These are phyloP conservation scores for Nissolia schottii DNA, from an alignment of 306 rosid species.

Conservation along the genomic window DNA sequence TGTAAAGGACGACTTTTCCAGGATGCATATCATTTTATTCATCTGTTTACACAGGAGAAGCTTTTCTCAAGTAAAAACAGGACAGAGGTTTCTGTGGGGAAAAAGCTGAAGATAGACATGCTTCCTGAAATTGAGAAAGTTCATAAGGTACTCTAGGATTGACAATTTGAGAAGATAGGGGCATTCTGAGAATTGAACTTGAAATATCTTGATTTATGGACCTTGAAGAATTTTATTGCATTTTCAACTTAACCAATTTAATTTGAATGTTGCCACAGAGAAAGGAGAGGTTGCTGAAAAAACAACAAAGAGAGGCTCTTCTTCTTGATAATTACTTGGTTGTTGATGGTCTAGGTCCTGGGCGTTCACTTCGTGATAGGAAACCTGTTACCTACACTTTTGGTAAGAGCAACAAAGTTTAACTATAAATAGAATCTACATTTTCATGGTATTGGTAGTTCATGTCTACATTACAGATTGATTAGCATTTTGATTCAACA, in stretches of 20 bases:
- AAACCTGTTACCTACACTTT: conserved; percentile 97
- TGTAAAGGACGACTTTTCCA: not conserved
- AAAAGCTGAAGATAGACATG: conserved; percentile 91
- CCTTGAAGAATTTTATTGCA: not conserved
- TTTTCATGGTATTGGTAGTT: conserved; percentile 16
- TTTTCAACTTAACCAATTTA: conserved; percentile 7
- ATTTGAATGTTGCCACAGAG: conserved; percentile 46
- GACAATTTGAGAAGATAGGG: conserved; percentile 14
- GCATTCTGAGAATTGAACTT: not conserved
- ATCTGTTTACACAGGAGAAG: conserved; percentile 62
- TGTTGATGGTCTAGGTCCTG: conserved; percentile 82
- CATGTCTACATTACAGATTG: not conserved
- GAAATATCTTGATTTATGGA: conserved; percentile 10
- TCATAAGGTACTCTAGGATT: conserved; percentile 67
- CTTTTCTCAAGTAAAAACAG: conserved; percentile 90
- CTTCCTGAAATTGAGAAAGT: conserved; percentile 97
- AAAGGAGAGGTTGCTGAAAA: conserved; percentile 90
- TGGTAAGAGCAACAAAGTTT: conserved; percentile 53
- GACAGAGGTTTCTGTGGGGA: conserved; percentile 82
- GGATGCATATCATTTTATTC: conserved; percentile 31
- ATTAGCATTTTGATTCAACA: conserved; percentile 2
- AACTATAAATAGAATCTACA: not conserved
- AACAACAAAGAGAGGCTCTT: conserved; percentile 95
- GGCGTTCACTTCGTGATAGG: conserved; percentile 98
- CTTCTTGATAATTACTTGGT: conserved; percentile 81